A percentile compares a stretch with the other conserved stretches of the same genome.
These are phyloP conservation scores for Aspergillus phoenicis DNA, from an alignment of 2,329 filamentous ascomycete genomes.

Conservation along the genomic window DNA sequence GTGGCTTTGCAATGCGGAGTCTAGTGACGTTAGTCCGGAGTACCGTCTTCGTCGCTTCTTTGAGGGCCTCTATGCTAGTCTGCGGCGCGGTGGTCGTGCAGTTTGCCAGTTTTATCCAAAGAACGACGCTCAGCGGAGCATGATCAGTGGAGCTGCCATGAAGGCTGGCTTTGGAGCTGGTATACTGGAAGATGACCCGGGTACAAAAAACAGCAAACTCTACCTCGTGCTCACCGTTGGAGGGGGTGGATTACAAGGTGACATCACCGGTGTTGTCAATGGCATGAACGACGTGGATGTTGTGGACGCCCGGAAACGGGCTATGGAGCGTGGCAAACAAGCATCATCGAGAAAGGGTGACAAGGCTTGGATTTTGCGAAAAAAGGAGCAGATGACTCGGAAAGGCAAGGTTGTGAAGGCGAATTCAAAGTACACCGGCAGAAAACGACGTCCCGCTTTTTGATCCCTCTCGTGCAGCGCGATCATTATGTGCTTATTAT, in stretches of 20 bases:
- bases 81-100: constrained; percentile 81
- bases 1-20: constrained; percentile 97
- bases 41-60: constrained; percentile 85
- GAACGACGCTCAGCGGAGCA: constrained; percentile 84
- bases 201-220: constrained; percentile 95
- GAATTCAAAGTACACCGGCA: constrained; percentile 89
- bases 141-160: constrained; percentile 89
- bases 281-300: constrained; percentile 89
- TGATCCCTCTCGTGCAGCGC: constrained; percentile 40
- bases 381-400: constrained; percentile 88
- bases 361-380: constrained; percentile 56
- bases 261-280: constrained; percentile 87
- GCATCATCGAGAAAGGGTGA: constrained; percentile 50
- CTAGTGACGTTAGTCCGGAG: constrained; percentile 76
- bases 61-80: constrained; percentile 81
- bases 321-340: constrained; percentile 45
- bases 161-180: constrained; percentile 94
- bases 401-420: constrained; percentile 95
- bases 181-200: constrained; percentile 90
- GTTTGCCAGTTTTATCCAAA: constrained; percentile 99
- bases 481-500: neutral
- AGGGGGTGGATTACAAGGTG: constrained; percentile 63
- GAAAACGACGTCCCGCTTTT: constrained; percentile 80
- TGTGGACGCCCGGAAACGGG: constrained; percentile 65
- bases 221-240: constrained; percentile 94